Base-by-base conservation (phyloP, 768 basidiomycete species). In the Xerocomellus amylosporus region DNA sequence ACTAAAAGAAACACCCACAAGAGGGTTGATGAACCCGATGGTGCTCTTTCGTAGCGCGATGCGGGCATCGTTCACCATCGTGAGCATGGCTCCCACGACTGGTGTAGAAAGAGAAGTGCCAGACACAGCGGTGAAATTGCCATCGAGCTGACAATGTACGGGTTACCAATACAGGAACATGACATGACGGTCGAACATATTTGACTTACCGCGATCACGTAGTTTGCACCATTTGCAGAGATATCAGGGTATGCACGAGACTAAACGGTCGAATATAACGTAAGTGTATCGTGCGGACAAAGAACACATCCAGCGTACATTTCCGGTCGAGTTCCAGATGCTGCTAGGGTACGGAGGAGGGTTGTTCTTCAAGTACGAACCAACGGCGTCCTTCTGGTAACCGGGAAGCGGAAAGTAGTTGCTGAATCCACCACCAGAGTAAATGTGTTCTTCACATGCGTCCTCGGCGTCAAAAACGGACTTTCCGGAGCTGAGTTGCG, bases 21-120 rank as follows among this genome's bases (percentile, higher is more conserved):
- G 53, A 37, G 78, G 83, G 59, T 85, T 86, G 53, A 85, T 66
- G 69, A 85, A 86, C 3, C 84, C 86, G 20, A 87, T 71, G 1
- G 83, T 64, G 2, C 71, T 44, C 61, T 80, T 77, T 36, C 75
- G 73, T 10, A 56, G 46, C 0, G 78, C 70, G 24, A 87, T 66
- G 22, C 80, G 81, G 41, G 76, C 79, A 63, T 87, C 85, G 51
- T 87, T 87, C 38, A 87, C 66, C 55, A 86, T 75, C 9, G 86
- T 60, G 53, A 87, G 74, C 20, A 87, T 72, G 19, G 75, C 78
- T 14, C 82, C 86, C n/a, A 85, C 75, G 55, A 85, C 84, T 1
- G 86, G 86, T 17, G 81, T 64, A 49, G 79, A 71, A n/a, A 84
- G 82, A 40, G 80, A 83, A 12, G 85, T 85, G 14, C 82, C 82